Conservation (phyloP, 306 rosid species). For the Delonix regia region DNA sequence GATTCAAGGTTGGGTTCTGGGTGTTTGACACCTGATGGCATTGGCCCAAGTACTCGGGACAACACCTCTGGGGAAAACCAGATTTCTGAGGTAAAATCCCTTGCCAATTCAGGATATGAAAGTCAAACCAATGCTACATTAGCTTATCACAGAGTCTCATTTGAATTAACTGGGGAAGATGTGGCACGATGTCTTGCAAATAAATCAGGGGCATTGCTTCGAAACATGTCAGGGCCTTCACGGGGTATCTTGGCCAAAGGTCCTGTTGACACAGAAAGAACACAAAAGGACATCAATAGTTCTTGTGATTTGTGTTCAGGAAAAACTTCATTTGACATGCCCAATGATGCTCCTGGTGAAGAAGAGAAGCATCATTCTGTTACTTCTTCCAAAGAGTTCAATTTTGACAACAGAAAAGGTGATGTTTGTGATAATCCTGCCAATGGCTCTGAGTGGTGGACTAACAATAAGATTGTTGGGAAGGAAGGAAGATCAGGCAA, state of each 20-base stretch:
- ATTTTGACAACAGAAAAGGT: conserved; percentile 66
- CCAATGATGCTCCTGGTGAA: conserved; percentile 44
- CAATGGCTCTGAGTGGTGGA: conserved; percentile 72
- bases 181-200: conserved; percentile 74
- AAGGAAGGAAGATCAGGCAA: conserved; percentile 60
- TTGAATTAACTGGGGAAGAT: conserved; percentile 85
- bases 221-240: conserved; percentile 48
- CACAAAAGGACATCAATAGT: conserved; percentile 34
- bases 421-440: conserved; percentile 47
- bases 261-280: conserved; percentile 35
- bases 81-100: conserved; percentile 57
- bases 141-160: conserved; percentile 78
- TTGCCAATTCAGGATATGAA: conserved; percentile 51
- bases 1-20: conserved; percentile 51
- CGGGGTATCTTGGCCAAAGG: conserved; percentile 35
- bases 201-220: conserved; percentile 45
- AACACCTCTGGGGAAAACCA: conserved; percentile 42
- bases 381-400: conserved; percentile 68
- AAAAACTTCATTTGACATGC: conserved; percentile 44
- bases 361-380: conserved; percentile 59
- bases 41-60: conserved; percentile 44
- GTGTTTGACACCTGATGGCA: conserved; percentile 48
- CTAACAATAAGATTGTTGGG: conserved; percentile 50
- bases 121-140: conserved; percentile 49
- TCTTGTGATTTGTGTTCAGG: conserved; percentile 34